Evolutionary conservation across 164 flowering plant species (phyloP).

Genomic region (Stephania yunnanensis): DNA sequence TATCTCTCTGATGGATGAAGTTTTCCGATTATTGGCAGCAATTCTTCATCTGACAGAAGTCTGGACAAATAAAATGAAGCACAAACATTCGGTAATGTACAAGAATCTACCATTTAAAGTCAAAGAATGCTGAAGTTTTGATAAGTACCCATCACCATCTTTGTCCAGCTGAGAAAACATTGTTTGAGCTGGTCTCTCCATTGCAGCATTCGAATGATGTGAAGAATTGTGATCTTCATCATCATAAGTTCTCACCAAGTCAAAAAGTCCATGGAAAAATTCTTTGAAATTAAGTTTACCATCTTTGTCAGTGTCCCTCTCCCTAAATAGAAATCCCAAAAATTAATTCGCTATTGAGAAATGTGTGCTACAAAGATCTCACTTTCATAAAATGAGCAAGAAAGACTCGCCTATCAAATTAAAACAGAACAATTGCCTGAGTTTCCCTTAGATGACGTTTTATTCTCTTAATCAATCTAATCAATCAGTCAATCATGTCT

Average conservation of each 20-base stretch:
- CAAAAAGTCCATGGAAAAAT: constrained; percentile 95
- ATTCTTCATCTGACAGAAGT: constrained; percentile 58
- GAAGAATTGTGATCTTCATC: constrained; percentile 58
- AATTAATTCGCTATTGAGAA: constrained; percentile 4
- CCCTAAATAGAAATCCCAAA: constrained; percentile 37
- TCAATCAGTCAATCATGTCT: too few species aligned
- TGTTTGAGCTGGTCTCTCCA: constrained; percentile 63
- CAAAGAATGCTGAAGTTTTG: neutral
- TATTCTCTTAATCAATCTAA: neutral
- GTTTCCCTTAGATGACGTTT: neutral
- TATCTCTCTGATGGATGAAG: constrained; percentile 92
- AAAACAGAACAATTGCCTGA: neutral
- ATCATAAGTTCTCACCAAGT: constrained; percentile 76
- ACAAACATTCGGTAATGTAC: neutral
- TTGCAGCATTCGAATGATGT: constrained; percentile 39
- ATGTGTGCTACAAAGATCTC: neutral
- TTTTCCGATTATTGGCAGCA: constrained; percentile 70
- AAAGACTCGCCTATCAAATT: neutral
- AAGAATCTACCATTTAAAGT: neutral
- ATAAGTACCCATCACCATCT: constrained; percentile 77
- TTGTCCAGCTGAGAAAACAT: constrained; percentile 75
- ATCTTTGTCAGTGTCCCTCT: constrained; percentile 89
- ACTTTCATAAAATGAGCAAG: neutral
- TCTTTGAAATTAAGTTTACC: constrained; percentile 84
- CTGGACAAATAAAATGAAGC: constrained; percentile 29